Evolutionary conservation across 352 stramenopile species (phyloP).

Genomic region (Phytophthora hibernalis): DNA sequence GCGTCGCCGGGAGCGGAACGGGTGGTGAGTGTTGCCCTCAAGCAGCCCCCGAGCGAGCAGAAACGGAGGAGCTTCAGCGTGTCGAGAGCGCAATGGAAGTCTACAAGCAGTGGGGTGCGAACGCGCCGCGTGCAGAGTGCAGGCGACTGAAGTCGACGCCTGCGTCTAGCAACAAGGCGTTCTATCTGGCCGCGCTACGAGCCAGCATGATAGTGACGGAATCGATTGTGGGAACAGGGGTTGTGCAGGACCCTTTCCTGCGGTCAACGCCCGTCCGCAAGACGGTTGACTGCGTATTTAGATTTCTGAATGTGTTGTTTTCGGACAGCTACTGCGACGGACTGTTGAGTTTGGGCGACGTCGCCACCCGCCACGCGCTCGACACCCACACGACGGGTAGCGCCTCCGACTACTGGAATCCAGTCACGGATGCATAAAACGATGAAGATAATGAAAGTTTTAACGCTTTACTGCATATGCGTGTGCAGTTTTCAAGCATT

Average conservation of each 20-base stretch:
- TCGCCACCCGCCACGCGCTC: background rate
- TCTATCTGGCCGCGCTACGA: background rate
- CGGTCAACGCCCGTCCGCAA: background rate
- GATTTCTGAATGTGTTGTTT: background rate
- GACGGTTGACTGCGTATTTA: background rate
- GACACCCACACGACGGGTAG: background rate
- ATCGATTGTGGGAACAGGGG: background rate
- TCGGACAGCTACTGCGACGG: background rate
- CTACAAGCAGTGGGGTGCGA: background rate
- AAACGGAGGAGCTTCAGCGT: slow-evolving; percentile 5
- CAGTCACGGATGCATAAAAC: too few relatives aligned
- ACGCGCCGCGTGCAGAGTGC: too few relatives aligned
- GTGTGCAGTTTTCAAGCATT: background rate
- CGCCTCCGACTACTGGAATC: background rate
- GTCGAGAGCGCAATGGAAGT: background rate
- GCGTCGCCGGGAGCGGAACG: slow-evolving; percentile 1
- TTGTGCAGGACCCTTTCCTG: background rate
- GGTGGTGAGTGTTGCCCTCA: background rate
- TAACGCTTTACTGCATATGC: background rate
- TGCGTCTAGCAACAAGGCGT: background rate
- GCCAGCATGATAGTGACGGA: background rate
- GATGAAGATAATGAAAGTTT: too few relatives aligned
- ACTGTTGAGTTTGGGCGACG: background rate
- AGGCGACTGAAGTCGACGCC: too few relatives aligned
- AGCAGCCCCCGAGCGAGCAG: background rate